These are phyloP conservation scores for Mayamaea pseudoterrestris DNA, from an alignment of 108 stramenopile species.

Conservation along the genomic window DNA sequence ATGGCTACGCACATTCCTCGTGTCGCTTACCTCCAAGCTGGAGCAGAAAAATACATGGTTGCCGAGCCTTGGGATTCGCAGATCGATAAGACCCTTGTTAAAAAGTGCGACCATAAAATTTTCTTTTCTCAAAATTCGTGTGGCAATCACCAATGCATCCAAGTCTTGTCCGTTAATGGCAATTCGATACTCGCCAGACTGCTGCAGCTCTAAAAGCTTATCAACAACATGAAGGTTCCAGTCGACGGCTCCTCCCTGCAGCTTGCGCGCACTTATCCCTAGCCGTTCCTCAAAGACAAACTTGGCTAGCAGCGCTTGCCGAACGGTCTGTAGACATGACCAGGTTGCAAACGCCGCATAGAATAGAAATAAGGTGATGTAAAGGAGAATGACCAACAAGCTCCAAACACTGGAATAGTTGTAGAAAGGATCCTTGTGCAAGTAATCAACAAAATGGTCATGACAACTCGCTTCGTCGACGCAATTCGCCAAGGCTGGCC, in stretches of 20 bases:
- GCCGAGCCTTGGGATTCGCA: slow-evolving; percentile 24
- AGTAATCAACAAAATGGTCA: slow-evolving; percentile 31
- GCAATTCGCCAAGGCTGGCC: slow-evolving; percentile 62
- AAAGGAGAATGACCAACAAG: slow-evolving; percentile 24
- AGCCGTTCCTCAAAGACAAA: slow-evolving; percentile 53
- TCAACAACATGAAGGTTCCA: slow-evolving; percentile 70
- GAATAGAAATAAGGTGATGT: slow-evolving; percentile 40
- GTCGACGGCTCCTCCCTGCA: slow-evolving; percentile 68
- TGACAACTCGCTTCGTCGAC: slow-evolving; percentile 74
- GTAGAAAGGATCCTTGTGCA: slow-evolving; percentile 14
- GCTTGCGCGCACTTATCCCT: slow-evolving; percentile 49
- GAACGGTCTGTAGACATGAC: slow-evolving; percentile 35
- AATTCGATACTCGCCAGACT: slow-evolving; percentile 51
- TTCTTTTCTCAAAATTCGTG: slow-evolving; percentile 90
- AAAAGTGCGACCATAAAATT: slow-evolving; percentile 93
- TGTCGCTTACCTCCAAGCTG: slow-evolving; percentile 5
- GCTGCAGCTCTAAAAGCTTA: slow-evolving; percentile 45
- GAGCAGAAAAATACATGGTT: slow-evolving; percentile 2
- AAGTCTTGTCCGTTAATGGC: slow-evolving; percentile 27
- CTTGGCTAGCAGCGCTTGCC: slow-evolving; percentile 46
- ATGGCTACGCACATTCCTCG: too few species aligned
- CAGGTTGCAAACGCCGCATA: slow-evolving; percentile 41
- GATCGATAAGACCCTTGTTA: slow-evolving; percentile 70
- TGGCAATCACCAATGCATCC: slow-evolving; percentile 61
- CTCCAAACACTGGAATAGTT: slow-evolving; percentile 27